phyloP scores from a whole-genome alignment of 306 rosid genomes.

The Malus sylvestris region DNA sequence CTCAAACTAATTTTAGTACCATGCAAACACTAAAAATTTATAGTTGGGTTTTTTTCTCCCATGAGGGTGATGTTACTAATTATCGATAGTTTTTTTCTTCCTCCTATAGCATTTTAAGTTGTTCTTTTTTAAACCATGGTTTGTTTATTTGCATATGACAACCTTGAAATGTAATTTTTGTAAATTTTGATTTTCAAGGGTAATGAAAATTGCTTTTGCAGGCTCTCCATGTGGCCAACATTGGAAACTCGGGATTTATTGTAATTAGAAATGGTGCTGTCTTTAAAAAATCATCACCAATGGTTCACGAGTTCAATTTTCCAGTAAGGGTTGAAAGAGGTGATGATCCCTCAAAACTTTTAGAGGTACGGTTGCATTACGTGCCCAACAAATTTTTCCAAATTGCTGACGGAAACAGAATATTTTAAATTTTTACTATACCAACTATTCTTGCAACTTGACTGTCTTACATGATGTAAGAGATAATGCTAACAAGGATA shows the following conservation, averaged over 20 bases:
- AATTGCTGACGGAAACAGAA: neutral
- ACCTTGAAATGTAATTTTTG: neutral
- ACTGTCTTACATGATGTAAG: neutral
- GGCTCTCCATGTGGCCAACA: constrained; percentile 66
- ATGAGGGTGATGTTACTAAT: neutral
- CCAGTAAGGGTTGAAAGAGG: constrained; percentile 46
- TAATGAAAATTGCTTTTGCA: constrained; percentile 21
- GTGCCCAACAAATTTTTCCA: neutral
- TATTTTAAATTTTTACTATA: neutral
- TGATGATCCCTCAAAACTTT: constrained; percentile 41
- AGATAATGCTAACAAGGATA: neutral
- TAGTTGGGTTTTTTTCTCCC: neutral
- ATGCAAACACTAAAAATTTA: too few relatives aligned
- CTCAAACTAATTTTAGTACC: too few relatives aligned
- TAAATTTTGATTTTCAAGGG: constrained; percentile 2
- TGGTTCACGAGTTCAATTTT: constrained; percentile 56
- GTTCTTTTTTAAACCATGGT: neutral
- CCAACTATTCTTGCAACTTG: neutral
- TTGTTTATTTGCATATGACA: neutral
- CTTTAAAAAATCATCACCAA: constrained; percentile 46
- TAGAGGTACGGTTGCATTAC: constrained; percentile 38
- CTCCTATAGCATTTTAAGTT: neutral
- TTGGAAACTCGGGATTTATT: constrained; percentile 68
- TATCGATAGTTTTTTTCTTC: neutral
- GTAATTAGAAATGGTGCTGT: constrained; percentile 52